phyloP scores from a whole-genome alignment of 495 filamentous ascomycete species.

The Penicillium soppii region DNA sequence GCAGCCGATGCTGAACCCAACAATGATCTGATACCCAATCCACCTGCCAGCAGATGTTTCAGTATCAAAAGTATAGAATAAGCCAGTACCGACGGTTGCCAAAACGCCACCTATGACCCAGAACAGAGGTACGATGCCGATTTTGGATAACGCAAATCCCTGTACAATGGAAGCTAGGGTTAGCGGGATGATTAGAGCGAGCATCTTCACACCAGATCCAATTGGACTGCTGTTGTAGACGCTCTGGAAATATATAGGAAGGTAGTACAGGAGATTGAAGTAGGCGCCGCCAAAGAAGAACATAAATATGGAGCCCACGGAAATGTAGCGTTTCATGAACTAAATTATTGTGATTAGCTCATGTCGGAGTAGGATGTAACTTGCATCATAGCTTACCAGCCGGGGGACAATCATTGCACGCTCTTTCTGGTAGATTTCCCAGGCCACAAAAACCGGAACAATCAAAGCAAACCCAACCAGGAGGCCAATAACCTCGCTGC shows the following conservation, averaged over 20 bases:
- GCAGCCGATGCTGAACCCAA: slow-evolving; percentile 31
- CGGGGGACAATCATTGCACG: slow-evolving; percentile 32
- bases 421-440: slow-evolving; percentile 38
- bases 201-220: slow-evolving; percentile 49
- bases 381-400: slow-evolving; percentile 18
- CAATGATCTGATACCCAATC: slow-evolving; percentile 42
- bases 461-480: slow-evolving; percentile 40
- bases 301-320: slow-evolving; percentile 30
- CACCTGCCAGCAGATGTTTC: slow-evolving; percentile 24
- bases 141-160: slow-evolving; percentile 33
- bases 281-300: slow-evolving; percentile 45
- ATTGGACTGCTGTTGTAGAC: slow-evolving; percentile 58
- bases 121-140: slow-evolving; percentile 39
- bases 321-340: slow-evolving; percentile 41
- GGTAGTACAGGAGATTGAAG: slow-evolving; percentile 54
- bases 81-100: slow-evolving; percentile 53
- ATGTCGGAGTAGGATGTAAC: not conserved
- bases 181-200: slow-evolving; percentile 48
- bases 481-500: slow-evolving; percentile 41
- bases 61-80: slow-evolving; percentile 35
- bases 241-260: slow-evolving; percentile 69
- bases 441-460: slow-evolving; percentile 22
- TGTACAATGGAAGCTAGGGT: slow-evolving; percentile 30
- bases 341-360: not conserved
- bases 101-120: slow-evolving; percentile 21